A percentile compares a stretch with the other conserved stretches of the same genome.
Conservation (phyloP, 352 stramenopile genomes). For the Phytopythium montanum region DNA sequence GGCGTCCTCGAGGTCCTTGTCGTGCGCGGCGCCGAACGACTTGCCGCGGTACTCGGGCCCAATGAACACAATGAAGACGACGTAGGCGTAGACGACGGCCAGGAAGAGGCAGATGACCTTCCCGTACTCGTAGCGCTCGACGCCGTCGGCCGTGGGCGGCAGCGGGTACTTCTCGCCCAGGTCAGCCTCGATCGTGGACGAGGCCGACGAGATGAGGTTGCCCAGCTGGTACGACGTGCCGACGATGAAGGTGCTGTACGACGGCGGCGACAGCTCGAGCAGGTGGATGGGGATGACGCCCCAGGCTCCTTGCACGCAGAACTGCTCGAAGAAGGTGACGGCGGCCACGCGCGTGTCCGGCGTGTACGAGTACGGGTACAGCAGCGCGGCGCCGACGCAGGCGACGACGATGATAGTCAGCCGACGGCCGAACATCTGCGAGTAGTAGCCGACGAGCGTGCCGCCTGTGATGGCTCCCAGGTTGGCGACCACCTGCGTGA, state of each 20-base stretch:
- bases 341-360: constrained; percentile 19
- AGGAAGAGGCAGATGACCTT: constrained; percentile 50
- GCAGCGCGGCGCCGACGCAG: constrained; percentile 23
- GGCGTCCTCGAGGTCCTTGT: constrained; percentile 31
- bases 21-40: constrained; percentile 42
- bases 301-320: constrained; percentile 49
- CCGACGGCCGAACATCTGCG: constrained; percentile 41
- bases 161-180: constrained; percentile 45
- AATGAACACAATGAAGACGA: constrained; percentile 43
- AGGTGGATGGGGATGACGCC: constrained; percentile 56
- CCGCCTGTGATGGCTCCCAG: constrained; percentile 43
- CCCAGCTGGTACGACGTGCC: constrained; percentile 53
- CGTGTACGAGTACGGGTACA: constrained; percentile 50
- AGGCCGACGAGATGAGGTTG: constrained; percentile 48
- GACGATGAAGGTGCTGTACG: constrained; percentile 44
- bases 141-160: constrained; percentile 17
- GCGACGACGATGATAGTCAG: constrained; percentile 37
- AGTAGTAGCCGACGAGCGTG: constrained; percentile 51
- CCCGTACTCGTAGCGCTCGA: constrained; percentile 38
- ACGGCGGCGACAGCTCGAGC: constrained; percentile 51
- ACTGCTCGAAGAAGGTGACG: constrained; percentile 42
- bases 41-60: constrained; percentile 44
- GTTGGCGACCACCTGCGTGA: constrained; percentile 47
- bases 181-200: constrained; percentile 47
- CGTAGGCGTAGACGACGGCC: constrained; percentile 40